phyloP scores from a whole-genome alignment of 2,329 filamentous ascomycete species.

The Sphaceloma murrayae region DNA sequence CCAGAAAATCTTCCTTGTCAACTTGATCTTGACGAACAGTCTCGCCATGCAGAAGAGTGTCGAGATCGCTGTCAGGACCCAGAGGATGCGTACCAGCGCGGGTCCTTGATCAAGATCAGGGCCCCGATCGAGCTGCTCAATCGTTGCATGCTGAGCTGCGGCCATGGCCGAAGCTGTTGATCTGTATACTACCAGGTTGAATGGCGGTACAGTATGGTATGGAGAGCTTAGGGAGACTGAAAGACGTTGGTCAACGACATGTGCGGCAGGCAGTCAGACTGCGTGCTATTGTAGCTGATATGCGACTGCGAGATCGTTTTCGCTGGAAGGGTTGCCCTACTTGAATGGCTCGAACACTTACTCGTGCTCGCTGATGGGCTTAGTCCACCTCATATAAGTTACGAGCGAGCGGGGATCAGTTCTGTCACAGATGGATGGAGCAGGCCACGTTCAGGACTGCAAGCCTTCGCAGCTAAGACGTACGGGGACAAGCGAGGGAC shows the following conservation, averaged over 20 bases:
- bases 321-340: background rate
- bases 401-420: constrained; percentile 3
- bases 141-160: background rate
- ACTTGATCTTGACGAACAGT: constrained; percentile 22
- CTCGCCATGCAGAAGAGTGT: constrained; percentile 22
- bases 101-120: constrained; percentile 5
- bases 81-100: constrained; percentile 9
- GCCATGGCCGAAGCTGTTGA: background rate
- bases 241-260: too few relatives aligned
- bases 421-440: background rate
- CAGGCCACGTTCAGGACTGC: background rate
- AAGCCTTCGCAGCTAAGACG: constrained; percentile 3
- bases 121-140: background rate
- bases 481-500: constrained; percentile 2
- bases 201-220: too few relatives aligned
- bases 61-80: constrained; percentile 24
- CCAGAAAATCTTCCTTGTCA: constrained; percentile 23
- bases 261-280: background rate
- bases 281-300: background rate
- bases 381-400: background rate
- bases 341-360: constrained; percentile 6
- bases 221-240: too few relatives aligned
- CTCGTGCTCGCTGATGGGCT: background rate
- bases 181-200: background rate
- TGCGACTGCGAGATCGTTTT: background rate